Percentiles rank a stretch among this genome's conserved stretches.
Conservation (phyloP, 495 filamentous ascomycete species). For the Aspergillus cristatus region DNA sequence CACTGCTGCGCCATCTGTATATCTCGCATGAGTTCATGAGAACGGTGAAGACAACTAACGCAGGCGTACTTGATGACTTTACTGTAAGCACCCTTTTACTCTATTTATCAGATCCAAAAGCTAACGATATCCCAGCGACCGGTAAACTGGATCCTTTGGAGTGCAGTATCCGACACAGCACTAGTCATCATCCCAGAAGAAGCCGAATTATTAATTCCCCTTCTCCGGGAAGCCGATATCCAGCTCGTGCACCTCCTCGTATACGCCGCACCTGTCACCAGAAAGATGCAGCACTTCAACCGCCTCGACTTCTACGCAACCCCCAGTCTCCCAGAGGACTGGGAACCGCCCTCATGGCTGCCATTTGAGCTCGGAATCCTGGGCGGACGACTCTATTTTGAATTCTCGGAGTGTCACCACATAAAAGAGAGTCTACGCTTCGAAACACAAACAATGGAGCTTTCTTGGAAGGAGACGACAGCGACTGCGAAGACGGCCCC, state of each 20-base stretch:
- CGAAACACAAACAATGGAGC: not conserved
- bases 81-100: slow-evolving; percentile 18
- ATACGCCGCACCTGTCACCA: slow-evolving; percentile 46
- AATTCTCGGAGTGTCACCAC: slow-evolving; percentile 27
- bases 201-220: slow-evolving; percentile 37
- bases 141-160: slow-evolving; percentile 44
- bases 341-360: slow-evolving; percentile 34
- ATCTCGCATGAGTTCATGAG: slow-evolving; percentile 32
- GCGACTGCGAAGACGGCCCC: no score
- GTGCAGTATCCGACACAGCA: slow-evolving; percentile 19
- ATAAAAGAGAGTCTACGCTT: slow-evolving; percentile 17
- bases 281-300: slow-evolving; percentile 46
- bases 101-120: not conserved
- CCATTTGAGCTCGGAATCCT: slow-evolving; percentile 46
- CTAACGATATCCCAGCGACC: slow-evolving; percentile 25
- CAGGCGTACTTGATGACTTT: slow-evolving; percentile 24
- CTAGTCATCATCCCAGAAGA: slow-evolving; percentile 48
- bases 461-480: no score
- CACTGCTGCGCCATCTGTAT: slow-evolving; percentile 17
- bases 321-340: slow-evolving; percentile 29
- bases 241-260: slow-evolving; percentile 1
- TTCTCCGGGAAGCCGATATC: slow-evolving; percentile 15
- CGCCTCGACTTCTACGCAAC: slow-evolving; percentile 35
- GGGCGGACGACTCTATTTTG: slow-evolving; percentile 46
- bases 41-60: slow-evolving; percentile 19